Evolutionary conservation across 1,284 basidiomycete genomes (phyloP).

Genomic region (Moniliophthora roreri): DNA sequence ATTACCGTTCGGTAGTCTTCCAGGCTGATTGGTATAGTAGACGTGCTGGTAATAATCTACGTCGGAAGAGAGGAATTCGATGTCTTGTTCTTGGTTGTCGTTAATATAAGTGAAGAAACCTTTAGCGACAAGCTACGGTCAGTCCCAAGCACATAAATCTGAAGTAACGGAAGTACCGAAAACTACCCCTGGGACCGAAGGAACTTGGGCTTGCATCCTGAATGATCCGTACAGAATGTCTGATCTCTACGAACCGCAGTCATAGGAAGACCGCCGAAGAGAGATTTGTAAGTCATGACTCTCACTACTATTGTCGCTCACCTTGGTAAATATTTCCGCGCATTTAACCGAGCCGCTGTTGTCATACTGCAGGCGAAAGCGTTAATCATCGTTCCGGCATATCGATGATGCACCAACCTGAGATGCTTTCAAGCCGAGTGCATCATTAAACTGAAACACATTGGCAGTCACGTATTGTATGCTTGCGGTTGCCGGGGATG

Average conservation of each 20-base stretch:
- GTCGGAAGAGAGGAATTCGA: conserved; percentile 20
- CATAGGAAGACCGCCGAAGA: no score
- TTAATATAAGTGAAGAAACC: conserved; percentile 19
- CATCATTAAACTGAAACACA: conserved; percentile 14
- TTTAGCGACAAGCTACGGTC: neutral
- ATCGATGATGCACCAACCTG: conserved; percentile 12
- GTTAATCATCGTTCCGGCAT: neutral
- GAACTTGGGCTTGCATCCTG: conserved; percentile 19
- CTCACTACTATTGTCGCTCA: neutral
- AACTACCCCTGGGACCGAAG: conserved; percentile 17
- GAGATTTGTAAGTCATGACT: neutral
- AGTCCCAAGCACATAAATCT: neutral
- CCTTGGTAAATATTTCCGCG: conserved; percentile 18
- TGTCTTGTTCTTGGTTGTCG: conserved; percentile 20
- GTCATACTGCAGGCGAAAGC: conserved; percentile 7
- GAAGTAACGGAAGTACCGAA: conserved; percentile 12
- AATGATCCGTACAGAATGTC: conserved; percentile 19
- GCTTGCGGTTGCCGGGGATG: conserved; percentile 11
- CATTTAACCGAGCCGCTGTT: conserved; percentile 12
- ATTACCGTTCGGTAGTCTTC: conserved; percentile 7
- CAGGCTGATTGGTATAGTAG: conserved; percentile 20
- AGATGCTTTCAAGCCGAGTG: conserved; percentile 16
- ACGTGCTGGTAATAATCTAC: conserved; percentile 15
- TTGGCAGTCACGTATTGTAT: conserved; percentile 16
- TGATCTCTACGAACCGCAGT: neutral